Base-by-base conservation (phyloP, 2,329 filamentous ascomycete genomes). In the Aspergillus costaricaensis region DNA sequence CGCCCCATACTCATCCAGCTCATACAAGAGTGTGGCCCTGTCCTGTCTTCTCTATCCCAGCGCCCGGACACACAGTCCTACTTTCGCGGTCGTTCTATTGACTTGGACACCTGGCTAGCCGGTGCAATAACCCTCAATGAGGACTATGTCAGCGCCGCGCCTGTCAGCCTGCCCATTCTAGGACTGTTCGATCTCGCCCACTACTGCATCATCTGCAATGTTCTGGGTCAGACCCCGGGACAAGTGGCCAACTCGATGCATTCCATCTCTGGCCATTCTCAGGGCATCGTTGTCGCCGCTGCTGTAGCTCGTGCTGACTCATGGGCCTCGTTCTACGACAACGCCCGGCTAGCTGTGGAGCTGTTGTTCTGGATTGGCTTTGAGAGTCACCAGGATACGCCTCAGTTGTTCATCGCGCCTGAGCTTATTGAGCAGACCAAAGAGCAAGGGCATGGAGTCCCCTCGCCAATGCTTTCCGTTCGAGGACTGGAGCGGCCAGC, bases 101-200 rank as follows among this genome's bases (percentile, higher is more conserved):
- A 49, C 44, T 23, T 49, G 19, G 15, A 49, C 15, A 14, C 52
- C 25, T 10, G 36, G 39, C 10, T 67, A 57, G 61, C 49, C 62
- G 23, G 61, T 67, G 21, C 57, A 70, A 14, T 67, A 70, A 15
- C 68, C 69, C n/a, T 67, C 73, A 17, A 58, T 67, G 53, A 58
- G 8, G 72, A 74, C 32, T 76, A 74, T 57, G 63, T 77, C 5
- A 60, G 71, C 41, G 69, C 71, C 1, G 71, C 74, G 9, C 70
- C 75, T 9, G 67, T 77, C 47, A 78, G 76, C 62, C 72, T 77
- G 56, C 76, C 76, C 4, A 57, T 79, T 5, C 75, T 76, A 43
- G 75, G 72, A 0, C 65, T 78, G 8, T 41, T 74, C 4, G 75
- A 72, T 69, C 38, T 62, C 7, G 27, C 41, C 9, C 49, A 62